phyloP scores from a whole-genome alignment of 345 rosid species.

The Lepidium aucheri region DNA sequence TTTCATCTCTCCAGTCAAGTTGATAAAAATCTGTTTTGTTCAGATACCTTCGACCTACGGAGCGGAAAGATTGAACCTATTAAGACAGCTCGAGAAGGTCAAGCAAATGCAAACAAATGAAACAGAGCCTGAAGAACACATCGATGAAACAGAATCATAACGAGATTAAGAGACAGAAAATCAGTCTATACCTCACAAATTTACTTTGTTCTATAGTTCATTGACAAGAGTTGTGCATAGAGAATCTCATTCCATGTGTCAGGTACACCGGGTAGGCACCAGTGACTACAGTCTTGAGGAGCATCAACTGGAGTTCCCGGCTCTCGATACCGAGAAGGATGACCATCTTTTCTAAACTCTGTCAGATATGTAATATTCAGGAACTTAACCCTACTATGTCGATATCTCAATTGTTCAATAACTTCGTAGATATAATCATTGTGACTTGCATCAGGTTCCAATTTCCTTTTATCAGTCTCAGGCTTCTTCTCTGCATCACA shows the following conservation, averaged over 20 bases:
- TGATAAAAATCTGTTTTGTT: constrained; percentile 12
- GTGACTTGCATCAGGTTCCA: constrained; percentile 43
- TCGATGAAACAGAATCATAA: constrained; percentile 39
- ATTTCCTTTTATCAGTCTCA: constrained; percentile 30
- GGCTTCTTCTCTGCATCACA: constrained; percentile 62
- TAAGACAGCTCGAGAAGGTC: constrained; percentile 88
- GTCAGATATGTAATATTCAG: constrained; percentile 70
- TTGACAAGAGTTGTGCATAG: constrained; percentile 56
- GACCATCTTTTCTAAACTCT: constrained; percentile 61
- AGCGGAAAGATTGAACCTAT: constrained; percentile 75
- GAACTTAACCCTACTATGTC: constrained; percentile 40
- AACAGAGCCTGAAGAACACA: constrained; percentile 42
- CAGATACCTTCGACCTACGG: constrained; percentile 98
- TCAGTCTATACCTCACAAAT: constrained; percentile 9
- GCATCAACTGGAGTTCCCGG: constrained; percentile 46
- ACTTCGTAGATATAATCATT: constrained; percentile 44
- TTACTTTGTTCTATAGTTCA: constrained; percentile 29
- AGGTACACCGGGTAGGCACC: constrained; percentile 92
- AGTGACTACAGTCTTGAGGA: constrained; percentile 92
- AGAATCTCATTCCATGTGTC: constrained; percentile 84
- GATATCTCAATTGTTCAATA: constrained; percentile 38
- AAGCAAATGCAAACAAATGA: constrained; percentile 57
- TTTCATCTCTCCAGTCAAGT: neutral
- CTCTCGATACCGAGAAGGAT: constrained; percentile 74
- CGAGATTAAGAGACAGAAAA: neutral